Conservation (phyloP, 345 rosid species). For the Rhizophora apiculata region DNA sequence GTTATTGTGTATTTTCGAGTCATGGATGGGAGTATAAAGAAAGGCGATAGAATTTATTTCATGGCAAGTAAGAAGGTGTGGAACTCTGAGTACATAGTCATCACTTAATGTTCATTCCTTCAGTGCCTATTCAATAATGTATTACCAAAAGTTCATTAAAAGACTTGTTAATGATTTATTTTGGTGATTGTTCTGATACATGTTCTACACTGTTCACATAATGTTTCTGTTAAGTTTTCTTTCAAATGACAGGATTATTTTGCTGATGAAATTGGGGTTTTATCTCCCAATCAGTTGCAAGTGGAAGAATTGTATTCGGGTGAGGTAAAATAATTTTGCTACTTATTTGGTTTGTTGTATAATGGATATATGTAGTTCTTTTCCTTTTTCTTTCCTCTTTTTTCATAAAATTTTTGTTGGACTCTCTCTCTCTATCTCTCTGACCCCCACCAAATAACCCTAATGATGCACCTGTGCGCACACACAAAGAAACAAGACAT, state of each 20-base stretch:
- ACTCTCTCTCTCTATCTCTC: background rate
- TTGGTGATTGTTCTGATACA: background rate
- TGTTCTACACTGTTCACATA: background rate
- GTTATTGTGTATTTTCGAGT: slow-evolving; percentile 95
- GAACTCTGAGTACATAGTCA: background rate
- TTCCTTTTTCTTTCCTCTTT: background rate
- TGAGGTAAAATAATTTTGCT: slow-evolving; percentile 58
- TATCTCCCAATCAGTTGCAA: slow-evolving; percentile 92
- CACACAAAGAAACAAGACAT: too few relatives aligned
- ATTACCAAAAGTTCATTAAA: background rate
- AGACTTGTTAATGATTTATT: background rate
- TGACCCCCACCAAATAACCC: background rate
- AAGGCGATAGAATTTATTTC: slow-evolving; percentile 85
- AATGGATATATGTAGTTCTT: background rate
- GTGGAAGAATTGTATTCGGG: slow-evolving; percentile 88
- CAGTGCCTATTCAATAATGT: background rate
- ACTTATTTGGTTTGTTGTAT: background rate
- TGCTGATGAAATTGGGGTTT: slow-evolving; percentile 93
- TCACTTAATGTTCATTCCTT: slow-evolving; percentile 4
- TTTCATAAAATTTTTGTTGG: background rate
- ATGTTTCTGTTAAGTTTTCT: slow-evolving; percentile 10
- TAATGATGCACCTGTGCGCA: too few relatives aligned
- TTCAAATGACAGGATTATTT: slow-evolving; percentile 62
- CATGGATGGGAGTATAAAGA: slow-evolving; percentile 85
- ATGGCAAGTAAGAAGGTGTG: slow-evolving; percentile 93